Percentiles rank a stretch among this genome's conserved stretches.
phyloP scores from a whole-genome alignment of 345 rosid species.

The Populus nigra region DNA sequence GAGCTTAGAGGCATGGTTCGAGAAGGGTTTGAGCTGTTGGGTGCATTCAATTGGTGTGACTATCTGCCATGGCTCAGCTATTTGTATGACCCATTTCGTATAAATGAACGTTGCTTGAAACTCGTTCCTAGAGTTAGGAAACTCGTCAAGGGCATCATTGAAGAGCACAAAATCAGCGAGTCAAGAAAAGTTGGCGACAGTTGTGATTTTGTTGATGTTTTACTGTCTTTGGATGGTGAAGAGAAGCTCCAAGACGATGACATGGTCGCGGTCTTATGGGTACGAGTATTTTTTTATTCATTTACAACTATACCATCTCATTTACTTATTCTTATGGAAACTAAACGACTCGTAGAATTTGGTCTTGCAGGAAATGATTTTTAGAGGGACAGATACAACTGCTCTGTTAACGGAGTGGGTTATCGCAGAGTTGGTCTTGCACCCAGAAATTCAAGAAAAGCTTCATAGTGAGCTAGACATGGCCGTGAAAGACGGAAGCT shows the following conservation, averaged over 20 bases:
- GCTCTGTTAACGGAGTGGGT: constrained; percentile 91
- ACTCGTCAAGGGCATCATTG: constrained; percentile 52
- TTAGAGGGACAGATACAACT: constrained; percentile 87
- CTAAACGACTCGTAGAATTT: not conserved
- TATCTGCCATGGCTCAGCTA: constrained; percentile 60
- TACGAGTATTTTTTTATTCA: constrained; percentile 11
- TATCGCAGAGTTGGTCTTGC: constrained; percentile 73
- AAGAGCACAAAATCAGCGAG: constrained; percentile 43
- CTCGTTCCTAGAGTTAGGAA: constrained; percentile 69
- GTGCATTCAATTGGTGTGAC: constrained; percentile 83
- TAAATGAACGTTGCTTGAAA: constrained; percentile 58
- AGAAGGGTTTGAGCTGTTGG: constrained; percentile 83
- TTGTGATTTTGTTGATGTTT: constrained; percentile 76
- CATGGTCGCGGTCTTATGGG: constrained; percentile 91
- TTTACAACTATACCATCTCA: no score
- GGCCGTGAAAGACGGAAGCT: not conserved
- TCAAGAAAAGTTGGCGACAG: constrained; percentile 18
- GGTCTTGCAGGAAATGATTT: constrained; percentile 70
- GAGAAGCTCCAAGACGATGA: constrained; percentile 76
- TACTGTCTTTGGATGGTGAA: constrained; percentile 68
- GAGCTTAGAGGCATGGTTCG: constrained; percentile 56
- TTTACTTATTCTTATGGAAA: not conserved
- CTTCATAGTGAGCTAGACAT: constrained; percentile 42
- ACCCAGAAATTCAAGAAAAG: constrained; percentile 58
- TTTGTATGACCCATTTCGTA: constrained; percentile 54